Percentiles rank a stretch among this genome's conserved stretches.
Conservation (phyloP, 108 stramenopile species). For the Epithemia pelagica region DNA sequence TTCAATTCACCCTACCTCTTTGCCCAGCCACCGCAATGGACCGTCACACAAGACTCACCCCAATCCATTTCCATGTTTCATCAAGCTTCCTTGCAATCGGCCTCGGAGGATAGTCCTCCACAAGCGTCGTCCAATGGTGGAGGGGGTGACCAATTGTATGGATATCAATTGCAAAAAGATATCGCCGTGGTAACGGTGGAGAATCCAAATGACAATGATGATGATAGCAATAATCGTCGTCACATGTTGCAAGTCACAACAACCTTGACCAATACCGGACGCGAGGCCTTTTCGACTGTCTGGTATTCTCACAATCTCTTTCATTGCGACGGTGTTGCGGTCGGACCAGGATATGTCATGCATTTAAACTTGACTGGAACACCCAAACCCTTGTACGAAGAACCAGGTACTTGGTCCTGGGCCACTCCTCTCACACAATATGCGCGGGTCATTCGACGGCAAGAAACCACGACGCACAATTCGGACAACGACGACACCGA, state of each 20-base stretch:
- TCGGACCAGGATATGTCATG: constrained; percentile 51
- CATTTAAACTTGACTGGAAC: constrained; percentile 44
- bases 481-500: background rate
- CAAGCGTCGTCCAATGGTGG: background rate
- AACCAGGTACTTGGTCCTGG: constrained; percentile 67
- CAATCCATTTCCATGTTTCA: constrained; percentile 38
- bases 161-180: background rate
- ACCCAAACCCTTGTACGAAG: constrained; percentile 35
- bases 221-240: constrained; percentile 36
- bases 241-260: constrained; percentile 50
- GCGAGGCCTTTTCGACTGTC: constrained; percentile 61
- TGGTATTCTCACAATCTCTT: constrained; percentile 86
- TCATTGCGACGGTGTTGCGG: constrained; percentile 54
- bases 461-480: constrained; percentile 11
- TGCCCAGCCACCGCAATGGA: constrained; percentile 51
- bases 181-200: background rate
- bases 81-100: constrained; percentile 22
- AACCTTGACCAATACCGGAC: constrained; percentile 59
- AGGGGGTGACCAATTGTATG: background rate
- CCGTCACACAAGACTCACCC: constrained; percentile 13
- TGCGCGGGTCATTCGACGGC: constrained; percentile 31
- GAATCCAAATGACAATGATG: constrained; percentile 18
- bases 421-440: constrained; percentile 49
- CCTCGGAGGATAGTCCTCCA: background rate
- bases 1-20: constrained; percentile 75